A percentile compares a stretch with the other conserved stretches of the same genome.
Conservation (phyloP, 202 grass and related monocot genomes). For the Musa balbisiana region DNA sequence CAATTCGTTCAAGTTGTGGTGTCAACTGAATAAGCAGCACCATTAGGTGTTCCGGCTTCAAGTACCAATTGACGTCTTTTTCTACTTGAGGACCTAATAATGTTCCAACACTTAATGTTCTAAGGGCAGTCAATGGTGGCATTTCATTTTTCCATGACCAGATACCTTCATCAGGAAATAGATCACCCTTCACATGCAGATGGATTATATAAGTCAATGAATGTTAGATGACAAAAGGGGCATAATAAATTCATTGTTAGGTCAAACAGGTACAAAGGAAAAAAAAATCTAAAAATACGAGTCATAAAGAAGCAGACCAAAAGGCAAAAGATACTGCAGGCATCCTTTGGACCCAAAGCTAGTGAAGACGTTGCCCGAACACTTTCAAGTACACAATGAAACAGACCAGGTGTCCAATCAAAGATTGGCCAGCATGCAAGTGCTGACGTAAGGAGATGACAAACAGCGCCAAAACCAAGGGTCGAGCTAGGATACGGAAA, state of each 20-base stretch:
- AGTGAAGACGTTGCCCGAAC: conserved; percentile 51
- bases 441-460: conserved; percentile 87
- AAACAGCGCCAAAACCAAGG: conserved; percentile 69
- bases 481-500: conserved; percentile 75
- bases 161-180: conserved; percentile 87
- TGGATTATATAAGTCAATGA: conserved; percentile 17
- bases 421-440: conserved; percentile 91
- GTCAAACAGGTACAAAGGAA: neutral
- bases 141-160: conserved; percentile 86
- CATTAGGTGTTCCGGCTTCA: conserved; percentile 55
- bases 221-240: neutral
- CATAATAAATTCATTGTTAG: neutral
- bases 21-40: conserved; percentile 64
- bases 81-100: conserved; percentile 76
- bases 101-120: conserved; percentile 68
- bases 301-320: conserved; percentile 44
- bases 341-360: conserved; percentile 83
- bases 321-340: conserved; percentile 83
- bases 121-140: conserved; percentile 73
- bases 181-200: conserved; percentile 62
- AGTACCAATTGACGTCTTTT: conserved; percentile 77
- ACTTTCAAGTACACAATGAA: conserved; percentile 89
- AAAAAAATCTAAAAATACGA: neutral
- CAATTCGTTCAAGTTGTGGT: conserved; percentile 85
- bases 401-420: conserved; percentile 87